A percentile compares a stretch with the other conserved stretches of the same genome.
phyloP scores from a whole-genome alignment of 164 flowering plant species.

The Vitis rupestris region DNA sequence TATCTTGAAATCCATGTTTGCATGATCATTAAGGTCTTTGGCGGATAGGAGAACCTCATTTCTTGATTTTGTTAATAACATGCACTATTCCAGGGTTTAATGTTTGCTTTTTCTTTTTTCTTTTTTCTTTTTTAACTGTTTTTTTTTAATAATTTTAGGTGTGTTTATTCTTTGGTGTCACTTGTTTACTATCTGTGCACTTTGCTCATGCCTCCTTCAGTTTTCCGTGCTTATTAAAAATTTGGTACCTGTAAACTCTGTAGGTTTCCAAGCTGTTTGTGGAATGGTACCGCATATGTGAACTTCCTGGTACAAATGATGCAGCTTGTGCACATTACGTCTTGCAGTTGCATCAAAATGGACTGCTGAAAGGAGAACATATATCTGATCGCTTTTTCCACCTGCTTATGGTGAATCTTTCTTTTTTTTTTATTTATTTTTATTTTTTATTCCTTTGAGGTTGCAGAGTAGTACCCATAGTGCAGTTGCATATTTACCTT shows the following conservation, averaged over 20 bases:
- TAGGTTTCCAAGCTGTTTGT: slow-evolving; percentile 69
- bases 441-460: background rate
- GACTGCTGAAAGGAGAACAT: slow-evolving; percentile 88
- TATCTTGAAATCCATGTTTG: no score
- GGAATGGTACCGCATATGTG: slow-evolving; percentile 82
- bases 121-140: no score
- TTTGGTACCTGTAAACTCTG: background rate
- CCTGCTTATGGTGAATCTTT: slow-evolving; percentile 48
- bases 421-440: background rate
- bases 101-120: no score
- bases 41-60: no score
- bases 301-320: slow-evolving; percentile 70
- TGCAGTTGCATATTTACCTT: background rate
- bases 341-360: slow-evolving; percentile 70
- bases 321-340: slow-evolving; percentile 55
- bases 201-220: no score
- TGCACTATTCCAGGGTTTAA: no score
- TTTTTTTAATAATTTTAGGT: no score
- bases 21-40: no score
- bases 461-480: background rate
- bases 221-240: no score
- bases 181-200: no score
- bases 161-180: no score
- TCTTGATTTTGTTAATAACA: no score
- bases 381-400: slow-evolving; percentile 82